Base-by-base conservation (phyloP, 2,329 filamentous ascomycete species). In the Myotisia sp. region DNA sequence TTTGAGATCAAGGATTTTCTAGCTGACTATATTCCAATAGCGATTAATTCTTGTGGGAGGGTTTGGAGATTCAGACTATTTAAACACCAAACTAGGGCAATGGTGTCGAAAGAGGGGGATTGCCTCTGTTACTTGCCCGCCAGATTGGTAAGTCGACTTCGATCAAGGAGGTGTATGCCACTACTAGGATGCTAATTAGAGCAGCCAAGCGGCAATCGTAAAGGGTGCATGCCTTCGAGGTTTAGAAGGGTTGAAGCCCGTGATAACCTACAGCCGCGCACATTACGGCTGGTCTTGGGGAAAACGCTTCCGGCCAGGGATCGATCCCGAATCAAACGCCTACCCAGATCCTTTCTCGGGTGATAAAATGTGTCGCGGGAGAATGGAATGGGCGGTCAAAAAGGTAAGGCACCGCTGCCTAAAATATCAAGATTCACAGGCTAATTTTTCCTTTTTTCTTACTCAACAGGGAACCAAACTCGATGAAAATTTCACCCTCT, bases 41-140 rank as follows among this genome's bases (percentile, higher is more conserved):
- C 35, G 29, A 19, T 36, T 43, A 6, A 39, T 43, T 23, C 34
- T 43, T 14, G 39, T 42, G 24, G 41, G 39, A 17, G 41, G 39
- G 5, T 42, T 43, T 17, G 41, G 39, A 5, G 39, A 41, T 28
- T 42, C 41, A 8, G 36, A 41, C 26, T 43, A 43, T 22, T 29
- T 43, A 14, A 34, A 37, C 12, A 34, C 21, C 21, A 24, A 26
- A 17, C 31, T 34, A 19, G 31, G 31, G 1, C 21, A 34, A 16
- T 34, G 31, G 31, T 34, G 31, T 8, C 24, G 23, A 18, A 23
- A 17, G 7, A 34, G 26, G 8, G 23, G 26, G 8, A 34, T 34
- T 6, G 31, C 21, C 22, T 34, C 31, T 17, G 31, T 34, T 13
- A 34, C 31, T 16, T 34, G 31, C 12, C 31, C 31, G 5, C 31